Base-by-base conservation (phyloP, 1,139 yeast genomes). In the Scheffersomyces quercinus region DNA sequence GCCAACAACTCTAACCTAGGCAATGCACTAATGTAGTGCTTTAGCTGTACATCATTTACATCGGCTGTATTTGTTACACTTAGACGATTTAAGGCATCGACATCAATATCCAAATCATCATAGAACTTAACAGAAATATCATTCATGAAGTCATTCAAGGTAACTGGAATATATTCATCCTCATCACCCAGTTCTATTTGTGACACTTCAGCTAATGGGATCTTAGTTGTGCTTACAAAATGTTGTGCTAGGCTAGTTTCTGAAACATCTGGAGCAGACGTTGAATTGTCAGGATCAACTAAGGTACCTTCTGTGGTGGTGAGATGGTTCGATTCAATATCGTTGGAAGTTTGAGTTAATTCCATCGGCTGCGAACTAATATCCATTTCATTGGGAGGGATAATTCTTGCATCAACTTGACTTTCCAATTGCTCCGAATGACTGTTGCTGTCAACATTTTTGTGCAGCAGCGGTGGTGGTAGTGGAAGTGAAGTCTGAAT, bases 101-200 rank as follows among this genome's bases (percentile, higher is more conserved):
- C 60, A 54, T 63, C 74, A 24, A 75, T 65, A 36, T 75, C 75
- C 44, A 75, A 62, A 48, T 78, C 82, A 50, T 80, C 81, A 50
- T 73, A 77, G 51, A 81, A 81, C 37, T 73, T 72, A 12, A 81
- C 69, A 0, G 77, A 75, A 8, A 79, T 64, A 44, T 77, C 80
- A 6, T 58, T 59, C 50, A 82, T 60, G 44, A 82, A 81, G 15
- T 68, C 65, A 1, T 65, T 54, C 30, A 78, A 60, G 0, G 74
- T 52, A 1, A 75, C 77, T 4, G 75, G 71, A 2, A 40, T 42
- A 38, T 64, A 64, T 24, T 58, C 54, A 3, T 52, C 61, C 2
- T 46, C 49, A 3, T 53, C 55, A 10, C 39, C 51, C 39, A 24
- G 46, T 42, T 31, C 46, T 44, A 15, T 40, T 43, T 6, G 46